Evolutionary conservation across 2,329 filamentous ascomycete genomes (phyloP), one percentile per base, ranked within the genome.

Genomic region (Byssoonygena ceratinophila): DNA sequence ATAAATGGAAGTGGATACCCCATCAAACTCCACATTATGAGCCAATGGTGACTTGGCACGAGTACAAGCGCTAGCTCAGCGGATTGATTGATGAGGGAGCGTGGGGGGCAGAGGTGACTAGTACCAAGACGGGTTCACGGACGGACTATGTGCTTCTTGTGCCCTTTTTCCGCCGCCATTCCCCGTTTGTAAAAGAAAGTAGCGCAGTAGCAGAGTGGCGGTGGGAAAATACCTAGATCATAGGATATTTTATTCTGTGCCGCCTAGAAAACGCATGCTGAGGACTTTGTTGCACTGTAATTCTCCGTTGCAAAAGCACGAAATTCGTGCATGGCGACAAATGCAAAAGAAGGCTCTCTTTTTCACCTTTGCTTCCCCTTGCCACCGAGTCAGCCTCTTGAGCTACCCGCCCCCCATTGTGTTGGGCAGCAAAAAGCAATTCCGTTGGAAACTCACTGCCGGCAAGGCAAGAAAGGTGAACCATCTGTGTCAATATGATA

Each of bases 371-470:
- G 9, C 40, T 11, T 9, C 16, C 9, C 36, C 20, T 34, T 9
- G 29, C 31, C 29, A 32, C 31, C 29, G 11, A 22, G 12, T 7
- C 44, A 23, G 18, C 44, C 44, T 20, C 27, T 22, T 9, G 20
- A 34, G 44, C 44, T 20, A 20, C 16, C 27, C 12, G 20, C 43
- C 14, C 16, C 9, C 3, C 9, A 34, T 5, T 8, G 16, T 47
- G 20, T 47, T 37, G 45, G 45, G 45, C 45, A 47, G 45, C 45
- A 47, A 37, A 46, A 46, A 46, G 44, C 11, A 46, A 46, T 22
- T 22, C 31, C 22, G 16, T 37, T 36, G 12, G 22, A 16, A 44
- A 22, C 20, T 29, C 20, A 12, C 32, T 32, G 27, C 43, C n/a
- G n/a, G n/a, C n/a, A n/a, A n/a, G 27, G 20, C 31, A 16, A 16